Base-by-base conservation (phyloP, 306 rosid genomes). In the Macrotyloma uniflorum region DNA sequence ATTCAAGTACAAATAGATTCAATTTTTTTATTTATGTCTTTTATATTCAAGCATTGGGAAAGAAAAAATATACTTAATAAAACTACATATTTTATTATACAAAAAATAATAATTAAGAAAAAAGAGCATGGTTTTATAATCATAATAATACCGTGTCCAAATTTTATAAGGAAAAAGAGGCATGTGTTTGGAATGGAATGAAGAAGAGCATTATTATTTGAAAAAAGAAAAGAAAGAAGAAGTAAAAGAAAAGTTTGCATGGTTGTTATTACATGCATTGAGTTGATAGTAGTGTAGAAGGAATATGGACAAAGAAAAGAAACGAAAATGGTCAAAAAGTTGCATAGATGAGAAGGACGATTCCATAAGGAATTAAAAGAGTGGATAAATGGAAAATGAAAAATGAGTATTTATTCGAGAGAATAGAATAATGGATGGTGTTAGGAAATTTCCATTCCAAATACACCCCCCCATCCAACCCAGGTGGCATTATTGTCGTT, bases 241-340 rank as follows among this genome's bases (percentile, higher is more conserved):
- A 77, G 82, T 33, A 45, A 79, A 83, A 72, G 78, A 22, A 38
- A 79, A 83, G 28, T 73, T 78, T 58, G 80, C 67, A 20, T 46
- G 19, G 55, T 7, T 49, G 1, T 35, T 23, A 32, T 8, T 16
- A 1, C 12, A 18, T 15, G 5, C 4, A 12, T n/a, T 1, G 19
- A 35, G 36, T 30, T 50, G 1, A 24, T 14, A 38, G 33, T 24
- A 3, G 16, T 26, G 50, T 26, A 19, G 79, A 72, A 65, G 73
- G 57, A 70, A 49, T 18, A 50, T 26, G 30, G 58, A 12, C 58
- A 57, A 3, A 23, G 13, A 35, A 72, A 4, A 6, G 24, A 71
- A 70, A 62, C 73, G 13, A 50, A 64, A 5, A 16, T 45, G 80
- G 83, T 83, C 80, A 77, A 78, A 77, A 40, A 55, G 62, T 69